Base-by-base conservation (phyloP, 371 early-diverging fungal species). In the Mortierella sp. region DNA sequence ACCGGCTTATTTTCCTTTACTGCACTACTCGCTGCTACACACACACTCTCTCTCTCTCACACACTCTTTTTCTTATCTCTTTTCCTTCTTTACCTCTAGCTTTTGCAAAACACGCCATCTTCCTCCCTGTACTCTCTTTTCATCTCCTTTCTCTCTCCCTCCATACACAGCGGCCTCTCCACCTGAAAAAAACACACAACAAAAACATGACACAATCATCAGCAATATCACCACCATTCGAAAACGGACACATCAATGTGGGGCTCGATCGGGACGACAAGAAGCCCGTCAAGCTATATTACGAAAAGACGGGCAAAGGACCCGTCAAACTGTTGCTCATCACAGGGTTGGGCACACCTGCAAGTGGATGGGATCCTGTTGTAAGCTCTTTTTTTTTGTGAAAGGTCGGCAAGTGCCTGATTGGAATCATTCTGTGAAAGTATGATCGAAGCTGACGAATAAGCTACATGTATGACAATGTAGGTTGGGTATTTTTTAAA, bases 251-350 rank as follows among this genome's bases (percentile, higher is more conserved):
- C 31, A 54, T 81, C 42, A 70, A 68, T n/a, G 85, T 85, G 3
- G 85, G 81, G 16, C 68, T 52, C 24, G 42, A 70, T 8, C 79
- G 82, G 24, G 82, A 65, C 65, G 77, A 70, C 28, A 83, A 76
- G 42, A 70, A 60, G 19, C 82, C 85, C 31, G n/a, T 85, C 58
- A 79, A 77, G 34, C 72, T 85, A n/a, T 81, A 81, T 77, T 85
- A 85, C 44, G 81, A 85, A 57, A 81, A 77, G 57, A 81, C 80
- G 7, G 85, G 85, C n/a, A 74, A 70, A 31, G 85, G 85, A 16
- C 85, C 85, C 10, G 74, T 71, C 42, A 85, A 85, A 54, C 74
- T 81, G 9, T 45, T 85, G 6, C 80, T 85, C 47, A 75, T 85
- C 55, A 81, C 81, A 76, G 85, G 85, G 4, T 72, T 85, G 21